Percentiles rank a stretch among this genome's conserved stretches.
These are phyloP conservation scores for Glycine tomentella DNA, from an alignment of 306 rosid genomes.

Conservation along the genomic window DNA sequence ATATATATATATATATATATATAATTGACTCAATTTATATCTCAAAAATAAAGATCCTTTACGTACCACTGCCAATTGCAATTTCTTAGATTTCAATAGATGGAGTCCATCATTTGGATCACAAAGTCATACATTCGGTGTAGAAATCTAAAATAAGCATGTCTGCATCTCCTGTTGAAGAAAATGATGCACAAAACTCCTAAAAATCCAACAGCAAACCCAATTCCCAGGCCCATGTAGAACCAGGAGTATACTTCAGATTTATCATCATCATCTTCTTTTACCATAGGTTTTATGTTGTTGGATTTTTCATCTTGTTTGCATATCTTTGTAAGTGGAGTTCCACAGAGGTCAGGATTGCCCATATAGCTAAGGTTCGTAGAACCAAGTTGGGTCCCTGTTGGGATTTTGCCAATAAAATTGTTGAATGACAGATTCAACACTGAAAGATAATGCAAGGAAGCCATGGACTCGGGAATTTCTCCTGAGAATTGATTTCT, in stretches of 20 bases:
- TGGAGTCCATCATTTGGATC: too few relatives aligned
- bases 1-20: too few relatives aligned
- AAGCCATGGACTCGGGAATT: background rate
- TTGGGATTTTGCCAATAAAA: too few relatives aligned
- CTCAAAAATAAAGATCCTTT: too few relatives aligned
- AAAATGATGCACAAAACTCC: background rate
- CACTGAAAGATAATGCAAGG: background rate
- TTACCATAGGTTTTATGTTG: background rate
- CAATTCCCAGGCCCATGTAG: background rate
- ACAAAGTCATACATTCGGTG: too few relatives aligned
- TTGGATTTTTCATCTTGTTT: background rate
- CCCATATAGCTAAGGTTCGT: background rate
- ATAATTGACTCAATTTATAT: too few relatives aligned
- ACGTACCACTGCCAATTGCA: too few relatives aligned
- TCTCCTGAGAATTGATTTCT: background rate
- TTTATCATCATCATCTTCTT: background rate
- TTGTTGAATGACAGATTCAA: background rate
- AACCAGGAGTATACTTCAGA: background rate
- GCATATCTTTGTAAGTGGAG: background rate
- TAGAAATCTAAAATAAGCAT: background rate
- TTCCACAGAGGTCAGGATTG: background rate
- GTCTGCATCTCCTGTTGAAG: background rate
- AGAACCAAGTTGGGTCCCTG: background rate
- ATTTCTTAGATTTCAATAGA: too few relatives aligned
- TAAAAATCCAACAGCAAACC: conserved; percentile 14